Evolutionary conservation across 768 basidiomycete genomes (phyloP).

Genomic region (Clitopilus passeckerianus): DNA sequence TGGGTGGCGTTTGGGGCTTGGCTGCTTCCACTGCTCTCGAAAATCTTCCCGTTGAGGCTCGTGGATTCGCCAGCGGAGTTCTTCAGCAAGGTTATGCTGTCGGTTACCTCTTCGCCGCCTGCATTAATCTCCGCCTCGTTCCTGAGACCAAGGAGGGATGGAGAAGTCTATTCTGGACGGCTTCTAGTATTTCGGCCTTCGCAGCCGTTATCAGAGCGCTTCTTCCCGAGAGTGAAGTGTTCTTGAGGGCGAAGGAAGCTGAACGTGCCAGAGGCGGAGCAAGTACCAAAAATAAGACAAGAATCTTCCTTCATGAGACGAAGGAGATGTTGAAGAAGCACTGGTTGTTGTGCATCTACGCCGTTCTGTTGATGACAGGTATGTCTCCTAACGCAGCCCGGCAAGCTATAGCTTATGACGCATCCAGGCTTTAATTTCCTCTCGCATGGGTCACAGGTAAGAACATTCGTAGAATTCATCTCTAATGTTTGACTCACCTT

Average conservation of each 20-base stretch:
- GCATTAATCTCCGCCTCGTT: constrained; percentile 71
- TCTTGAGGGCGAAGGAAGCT: constrained; percentile 58
- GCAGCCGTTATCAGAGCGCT: constrained; percentile 61
- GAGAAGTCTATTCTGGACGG: constrained; percentile 82
- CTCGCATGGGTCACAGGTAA: constrained; percentile 65
- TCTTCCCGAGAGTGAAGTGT: constrained; percentile 76
- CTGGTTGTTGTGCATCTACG: constrained; percentile 82
- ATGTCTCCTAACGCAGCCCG: constrained; percentile 1
- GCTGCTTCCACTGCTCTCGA: constrained; percentile 81
- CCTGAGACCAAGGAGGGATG: constrained; percentile 43
- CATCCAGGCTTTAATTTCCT: constrained; percentile 69
- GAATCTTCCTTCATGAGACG: constrained; percentile 68
- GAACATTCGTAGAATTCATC: constrained; percentile 3
- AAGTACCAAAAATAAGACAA: constrained; percentile 53
- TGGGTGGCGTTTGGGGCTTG: constrained; percentile 90
- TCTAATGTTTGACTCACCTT: background rate
- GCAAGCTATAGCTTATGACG: background rate
- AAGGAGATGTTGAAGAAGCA: constrained; percentile 74
- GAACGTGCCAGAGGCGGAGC: constrained; percentile 51
- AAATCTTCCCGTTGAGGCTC: constrained; percentile 80
- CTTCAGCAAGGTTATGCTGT: constrained; percentile 88
- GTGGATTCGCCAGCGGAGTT: constrained; percentile 81
- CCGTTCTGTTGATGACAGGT: constrained; percentile 76
- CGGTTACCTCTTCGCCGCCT: constrained; percentile 79
- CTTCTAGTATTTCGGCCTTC: constrained; percentile 61